Percentiles rank a stretch among this genome's conserved stretches.
Evolutionary conservation across 1,139 yeast genomes (phyloP).

Genomic region (Saccharomycopsis crataegensis): DNA sequence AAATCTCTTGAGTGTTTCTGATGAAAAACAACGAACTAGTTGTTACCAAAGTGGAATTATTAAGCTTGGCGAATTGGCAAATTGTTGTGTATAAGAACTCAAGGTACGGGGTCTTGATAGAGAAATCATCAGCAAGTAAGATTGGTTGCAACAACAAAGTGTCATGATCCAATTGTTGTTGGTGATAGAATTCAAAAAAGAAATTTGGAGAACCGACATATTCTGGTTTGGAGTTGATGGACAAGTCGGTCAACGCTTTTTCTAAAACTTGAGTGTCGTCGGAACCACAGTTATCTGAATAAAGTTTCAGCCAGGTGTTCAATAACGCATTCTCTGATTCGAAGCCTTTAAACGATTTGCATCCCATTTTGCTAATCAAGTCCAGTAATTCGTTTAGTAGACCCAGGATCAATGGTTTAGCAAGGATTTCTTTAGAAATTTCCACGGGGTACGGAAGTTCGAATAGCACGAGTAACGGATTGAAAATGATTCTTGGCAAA

Average conservation of each 20-base stretch:
- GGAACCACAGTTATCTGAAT: conserved; percentile 27
- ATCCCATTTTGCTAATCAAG: conserved; percentile 72
- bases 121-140: conserved; percentile 75
- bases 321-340: conserved; percentile 57
- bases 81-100: conserved; percentile 78
- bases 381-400: conserved; percentile 65
- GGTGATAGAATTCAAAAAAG: conserved; percentile 55
- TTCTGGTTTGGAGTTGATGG: conserved; percentile 26
- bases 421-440: conserved; percentile 59
- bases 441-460: conserved; percentile 59
- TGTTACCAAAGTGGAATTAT: conserved; percentile 25
- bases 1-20: neutral
- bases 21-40: conserved; percentile 6
- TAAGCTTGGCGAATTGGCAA: conserved; percentile 57
- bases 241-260: conserved; percentile 7
- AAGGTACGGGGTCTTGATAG: conserved; percentile 80
- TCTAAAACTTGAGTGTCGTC: neutral
- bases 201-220: conserved; percentile 43
- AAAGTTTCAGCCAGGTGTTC: conserved; percentile 43
- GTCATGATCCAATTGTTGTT: conserved; percentile 55
- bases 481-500: conserved; percentile 68
- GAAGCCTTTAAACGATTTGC: conserved; percentile 57
- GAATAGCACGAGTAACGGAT: conserved; percentile 65
- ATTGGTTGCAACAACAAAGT: conserved; percentile 77
- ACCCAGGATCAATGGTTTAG: conserved; percentile 80